Evolutionary conservation across 768 basidiomycete species (phyloP), one percentile per base, ranked within the genome.

Genomic region (Leccinum pellstonianum): DNA sequence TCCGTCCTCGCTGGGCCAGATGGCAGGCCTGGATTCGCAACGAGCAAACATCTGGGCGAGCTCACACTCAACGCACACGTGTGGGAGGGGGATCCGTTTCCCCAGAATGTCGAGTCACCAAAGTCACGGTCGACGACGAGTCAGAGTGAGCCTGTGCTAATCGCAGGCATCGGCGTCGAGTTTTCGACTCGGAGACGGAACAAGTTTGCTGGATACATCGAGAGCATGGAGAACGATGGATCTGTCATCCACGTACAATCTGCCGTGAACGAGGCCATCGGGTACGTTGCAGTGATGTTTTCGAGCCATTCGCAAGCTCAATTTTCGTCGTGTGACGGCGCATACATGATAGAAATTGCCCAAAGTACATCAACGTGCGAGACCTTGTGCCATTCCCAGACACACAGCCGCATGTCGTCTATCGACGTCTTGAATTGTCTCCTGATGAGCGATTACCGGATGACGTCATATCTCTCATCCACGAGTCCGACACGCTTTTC

Each of bases 341-440:
- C 7, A 3, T 8, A 5, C 4, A 15, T 33, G 11, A n/a, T 50
- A 87, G 87, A 49, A 86, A 86, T 58, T 88, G 86, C 66, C 87
- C 86, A 11, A 88, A 88, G 64, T 88, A 88, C 59, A 88, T 87
- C 65, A 85, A 79, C 53, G 67, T 81, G 41, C 81, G 85, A 12
- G 77, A 84, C 12, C 72, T 88, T 9, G 66, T 73, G n/a, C 74
- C 84, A 1, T 70, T 78, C 60, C 66, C 77, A 0, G 58, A 75
- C 19, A 76, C 77, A 3, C 59, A 68, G n/a, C 79, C 84, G 0
- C 66, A 58, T 3, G 68, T 86, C 21, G 64, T 65, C 1, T 64
- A 81, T 57, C 66, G 77, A 54, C 60, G 71, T 4, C 62, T 69
- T 2, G 58, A 77, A 17, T 58, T 87, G 4, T 59, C 66, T 3